Percentiles rank a stretch among this genome's conserved stretches.
Evolutionary conservation across 805 yeast genomes (phyloP).

Genomic region (Ogataea angusta): DNA sequence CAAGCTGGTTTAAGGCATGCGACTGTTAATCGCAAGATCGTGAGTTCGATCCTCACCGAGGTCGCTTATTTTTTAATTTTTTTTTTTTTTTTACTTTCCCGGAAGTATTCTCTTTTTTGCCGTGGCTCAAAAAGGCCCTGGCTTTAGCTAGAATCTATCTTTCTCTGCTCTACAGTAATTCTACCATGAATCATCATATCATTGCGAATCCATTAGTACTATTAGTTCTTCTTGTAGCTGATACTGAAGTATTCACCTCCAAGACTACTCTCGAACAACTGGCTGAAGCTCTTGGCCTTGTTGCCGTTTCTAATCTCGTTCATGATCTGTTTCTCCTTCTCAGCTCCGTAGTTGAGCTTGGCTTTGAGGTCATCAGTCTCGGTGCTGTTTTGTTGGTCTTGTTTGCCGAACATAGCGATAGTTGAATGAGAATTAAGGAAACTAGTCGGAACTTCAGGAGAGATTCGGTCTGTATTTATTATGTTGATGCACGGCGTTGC

Average conservation of each 20-base stretch:
- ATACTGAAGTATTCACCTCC: constrained; percentile 33
- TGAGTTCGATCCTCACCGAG: constrained; percentile 29
- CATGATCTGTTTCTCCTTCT: constrained; percentile 39
- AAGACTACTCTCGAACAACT: constrained; percentile 27
- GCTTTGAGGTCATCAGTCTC: constrained; percentile 31
- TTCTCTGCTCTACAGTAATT: neutral
- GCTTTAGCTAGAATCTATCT: neutral
- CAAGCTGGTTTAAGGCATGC: constrained; percentile 29
- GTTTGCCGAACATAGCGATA: constrained; percentile 27
- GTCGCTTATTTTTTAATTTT: constrained; percentile 13
- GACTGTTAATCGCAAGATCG: constrained; percentile 29
- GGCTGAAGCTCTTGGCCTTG: constrained; percentile 25
- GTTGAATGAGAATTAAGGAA: neutral
- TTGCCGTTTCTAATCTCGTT: constrained; percentile 34
- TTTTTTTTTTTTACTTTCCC: neutral
- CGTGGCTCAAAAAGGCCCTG: too few species aligned
- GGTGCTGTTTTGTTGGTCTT: constrained; percentile 31
- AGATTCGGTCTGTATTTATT: neutral
- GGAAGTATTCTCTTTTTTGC: neutral
- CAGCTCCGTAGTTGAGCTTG: constrained; percentile 36
- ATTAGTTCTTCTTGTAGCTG: constrained; percentile 26
- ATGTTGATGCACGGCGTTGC: neutral
- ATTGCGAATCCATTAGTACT: neutral
- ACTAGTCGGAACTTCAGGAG: neutral
- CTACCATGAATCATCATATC: neutral